Evolutionary conservation across 441 rosid species (phyloP).

Genomic region (Populus hybrid): DNA sequence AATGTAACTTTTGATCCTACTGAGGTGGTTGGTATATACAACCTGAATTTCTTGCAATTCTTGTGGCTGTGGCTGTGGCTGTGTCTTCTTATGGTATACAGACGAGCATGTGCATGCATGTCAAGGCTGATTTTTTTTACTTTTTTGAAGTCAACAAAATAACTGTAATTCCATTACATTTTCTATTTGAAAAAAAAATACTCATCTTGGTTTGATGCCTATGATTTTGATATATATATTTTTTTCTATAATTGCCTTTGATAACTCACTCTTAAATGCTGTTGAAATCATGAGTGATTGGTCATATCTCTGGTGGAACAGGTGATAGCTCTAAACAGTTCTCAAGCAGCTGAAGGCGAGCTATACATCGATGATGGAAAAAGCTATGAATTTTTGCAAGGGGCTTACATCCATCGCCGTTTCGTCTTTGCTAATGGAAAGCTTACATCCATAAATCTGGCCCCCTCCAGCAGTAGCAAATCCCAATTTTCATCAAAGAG

Average conservation of each 20-base stretch:
- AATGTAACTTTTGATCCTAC: not conserved
- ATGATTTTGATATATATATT: not conserved
- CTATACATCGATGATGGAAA: constrained; percentile 91
- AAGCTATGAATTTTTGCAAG: constrained; percentile 65
- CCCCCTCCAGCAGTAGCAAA: constrained; percentile 26
- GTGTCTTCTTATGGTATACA: not conserved
- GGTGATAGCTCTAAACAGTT: constrained; percentile 94
- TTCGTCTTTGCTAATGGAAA: constrained; percentile 68
- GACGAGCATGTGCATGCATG: not conserved
- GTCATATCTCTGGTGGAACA: constrained; percentile 22
- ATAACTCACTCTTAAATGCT: not conserved
- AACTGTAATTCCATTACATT: not conserved
- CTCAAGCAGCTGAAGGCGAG: constrained; percentile 89
- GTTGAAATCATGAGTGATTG: not conserved
- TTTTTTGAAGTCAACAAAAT: not conserved
- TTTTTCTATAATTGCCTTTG: not conserved
- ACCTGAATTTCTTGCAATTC: not conserved
- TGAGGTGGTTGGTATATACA: not conserved
- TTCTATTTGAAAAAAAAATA: not conserved
- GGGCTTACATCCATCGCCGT: constrained; percentile 77
- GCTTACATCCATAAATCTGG: constrained; percentile 60
- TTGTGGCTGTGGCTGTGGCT: not conserved
- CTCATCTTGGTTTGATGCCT: not conserved
- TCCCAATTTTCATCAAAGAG: constrained; percentile 50
- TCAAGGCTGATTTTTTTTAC: not conserved